A percentile compares a stretch with the other conserved stretches of the same genome.
phyloP scores from a whole-genome alignment of 176 grass and related monocot genomes.

The Triticum urartu region DNA sequence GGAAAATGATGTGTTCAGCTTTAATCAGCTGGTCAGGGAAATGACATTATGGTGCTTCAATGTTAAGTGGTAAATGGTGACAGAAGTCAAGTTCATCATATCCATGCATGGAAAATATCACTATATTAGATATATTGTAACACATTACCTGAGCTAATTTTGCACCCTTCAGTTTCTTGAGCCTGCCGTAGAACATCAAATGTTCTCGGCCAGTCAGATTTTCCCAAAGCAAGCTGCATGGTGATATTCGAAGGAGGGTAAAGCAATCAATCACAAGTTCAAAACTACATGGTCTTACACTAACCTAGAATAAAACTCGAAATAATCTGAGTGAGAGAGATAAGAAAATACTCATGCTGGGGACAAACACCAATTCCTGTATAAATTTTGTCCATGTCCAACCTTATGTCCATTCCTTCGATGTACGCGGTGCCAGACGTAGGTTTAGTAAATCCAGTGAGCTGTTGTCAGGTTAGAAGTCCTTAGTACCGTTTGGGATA shows the following conservation, averaged over 20 bases:
- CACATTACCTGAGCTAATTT: constrained; percentile 48
- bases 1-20: background rate
- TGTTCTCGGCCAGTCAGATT: constrained; percentile 79
- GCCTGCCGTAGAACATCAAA: constrained; percentile 87
- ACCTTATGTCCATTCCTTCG: constrained; percentile 71
- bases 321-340: background rate
- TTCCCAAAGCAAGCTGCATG: constrained; percentile 92
- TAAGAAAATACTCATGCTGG: constrained; percentile 83
- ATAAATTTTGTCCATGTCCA: constrained; percentile 76
- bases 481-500: background rate
- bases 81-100: background rate
- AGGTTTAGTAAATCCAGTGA: constrained; percentile 79
- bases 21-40: background rate
- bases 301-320: background rate
- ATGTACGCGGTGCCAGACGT: constrained; percentile 80
- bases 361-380: constrained; percentile 90
- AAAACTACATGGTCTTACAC: background rate
- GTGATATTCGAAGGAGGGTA: background rate
- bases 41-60: background rate
- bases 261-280: background rate
- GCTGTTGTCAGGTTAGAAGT: constrained; percentile 48
- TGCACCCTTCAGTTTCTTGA: constrained; percentile 75
- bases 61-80: background rate
- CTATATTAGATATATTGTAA: background rate
- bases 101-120: background rate